Conservation (phyloP, 352 stramenopile genomes). For the Phytophthora pseudosyringae region DNA sequence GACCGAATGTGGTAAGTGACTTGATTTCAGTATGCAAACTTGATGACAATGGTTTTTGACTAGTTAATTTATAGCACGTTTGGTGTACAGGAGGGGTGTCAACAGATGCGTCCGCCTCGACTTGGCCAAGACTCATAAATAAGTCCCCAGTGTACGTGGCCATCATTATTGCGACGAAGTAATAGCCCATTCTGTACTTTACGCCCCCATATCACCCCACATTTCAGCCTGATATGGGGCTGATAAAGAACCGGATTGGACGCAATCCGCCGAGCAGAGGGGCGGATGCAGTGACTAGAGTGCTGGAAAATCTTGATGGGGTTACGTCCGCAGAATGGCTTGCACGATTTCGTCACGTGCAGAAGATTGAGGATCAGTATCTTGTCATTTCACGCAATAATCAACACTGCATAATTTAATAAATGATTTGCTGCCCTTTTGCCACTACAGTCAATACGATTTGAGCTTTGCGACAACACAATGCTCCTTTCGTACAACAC, state of each 20-base stretch:
- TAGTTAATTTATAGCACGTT: not conserved
- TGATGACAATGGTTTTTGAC: not conserved
- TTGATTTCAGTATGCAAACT: not conserved
- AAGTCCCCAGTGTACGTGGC: not conserved
- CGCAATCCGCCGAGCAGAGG: not conserved
- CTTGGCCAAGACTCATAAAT: not conserved
- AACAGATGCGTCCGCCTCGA: not conserved
- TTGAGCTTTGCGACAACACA: not conserved
- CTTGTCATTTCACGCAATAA: not conserved
- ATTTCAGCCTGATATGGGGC: constrained; percentile 14
- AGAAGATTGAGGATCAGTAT: constrained; percentile 5
- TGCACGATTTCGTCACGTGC: not conserved
- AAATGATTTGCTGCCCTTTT: not conserved
- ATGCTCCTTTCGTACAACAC: too few species aligned
- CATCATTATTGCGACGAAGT: not conserved
- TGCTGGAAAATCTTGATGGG: not conserved
- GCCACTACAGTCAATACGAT: not conserved
- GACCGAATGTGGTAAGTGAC: not conserved
- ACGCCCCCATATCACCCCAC: constrained; percentile 8
- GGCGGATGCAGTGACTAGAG: not conserved
- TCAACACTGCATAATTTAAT: not conserved
- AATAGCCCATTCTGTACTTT: constrained; percentile 3
- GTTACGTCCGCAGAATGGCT: not conserved
- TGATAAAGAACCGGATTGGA: not conserved
- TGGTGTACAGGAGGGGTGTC: not conserved